Evolutionary conservation across 140 eudicot genomes (phyloP).

Genomic region (Oenanthe javanica): DNA sequence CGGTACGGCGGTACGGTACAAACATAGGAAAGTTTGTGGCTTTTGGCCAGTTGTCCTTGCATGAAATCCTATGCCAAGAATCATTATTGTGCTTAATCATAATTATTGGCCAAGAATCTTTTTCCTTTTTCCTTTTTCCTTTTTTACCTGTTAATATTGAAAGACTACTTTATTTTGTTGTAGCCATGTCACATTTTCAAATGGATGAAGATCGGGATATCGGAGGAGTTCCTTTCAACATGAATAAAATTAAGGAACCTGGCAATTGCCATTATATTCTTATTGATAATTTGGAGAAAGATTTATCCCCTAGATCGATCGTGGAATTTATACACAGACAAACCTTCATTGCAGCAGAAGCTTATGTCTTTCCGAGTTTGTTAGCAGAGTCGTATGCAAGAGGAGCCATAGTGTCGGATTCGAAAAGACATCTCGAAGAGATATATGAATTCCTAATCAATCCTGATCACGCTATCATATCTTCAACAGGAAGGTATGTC

Average conservation of each 20-base stretch:
- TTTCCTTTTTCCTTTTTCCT: background rate
- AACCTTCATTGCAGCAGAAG: conserved; percentile 42
- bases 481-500: conserved; percentile 63
- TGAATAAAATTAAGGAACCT: conserved; percentile 11
- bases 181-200: background rate
- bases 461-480: conserved; percentile 48
- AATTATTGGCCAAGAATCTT: background rate
- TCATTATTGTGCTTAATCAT: background rate
- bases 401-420: conserved; percentile 48
- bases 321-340: conserved; percentile 39
- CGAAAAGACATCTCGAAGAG: conserved; percentile 28
- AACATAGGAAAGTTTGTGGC: conserved; percentile 27
- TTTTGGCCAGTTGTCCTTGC: background rate
- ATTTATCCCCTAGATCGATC: conserved; percentile 39
- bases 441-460: conserved; percentile 42
- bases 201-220: conserved; percentile 45
- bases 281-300: conserved; percentile 61
- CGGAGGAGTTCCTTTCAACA: conserved; percentile 29
- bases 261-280: conserved; percentile 30
- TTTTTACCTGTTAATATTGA: background rate
- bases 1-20: background rate
- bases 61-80: background rate
- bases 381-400: conserved; percentile 37
- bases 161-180: conserved; percentile 18
- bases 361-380: conserved; percentile 47